Base-by-base conservation (phyloP, 2,329 filamentous ascomycete species). In the Tolypocladium tundrense region DNA sequence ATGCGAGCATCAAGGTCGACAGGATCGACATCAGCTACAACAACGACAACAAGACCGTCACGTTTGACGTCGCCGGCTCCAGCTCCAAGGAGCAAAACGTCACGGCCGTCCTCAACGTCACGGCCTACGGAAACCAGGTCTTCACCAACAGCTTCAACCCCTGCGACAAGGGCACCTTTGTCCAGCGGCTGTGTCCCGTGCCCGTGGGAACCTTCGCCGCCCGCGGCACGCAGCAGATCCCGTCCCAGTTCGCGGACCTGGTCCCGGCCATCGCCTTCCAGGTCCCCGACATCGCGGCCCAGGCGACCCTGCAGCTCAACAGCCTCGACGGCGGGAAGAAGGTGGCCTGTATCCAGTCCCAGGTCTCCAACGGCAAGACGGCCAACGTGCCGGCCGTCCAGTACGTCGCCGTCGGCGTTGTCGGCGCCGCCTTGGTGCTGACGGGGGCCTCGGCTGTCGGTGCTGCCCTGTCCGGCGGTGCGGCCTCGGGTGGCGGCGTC, bases 261-360 rank as follows among this genome's bases (percentile, higher is more conserved):
- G 93, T 99, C 45, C 94, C 94, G 1, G 76, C 84, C 2, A 96
- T 99, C 63, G 93, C 93, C 14, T 99, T 97, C 75, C 82, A 84
- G 60, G 79, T 99, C 39, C 94, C 94, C 54, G 92, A 99, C 70
- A 88, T 99, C 64, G 87, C 93, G 57, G 93, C 93, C 42, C 75
- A 87, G 66, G 94, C 92, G 40, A 94, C 86, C 51, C 77, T 99
- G 62, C 77, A 90, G 68, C 81, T 99, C 52, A 85, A 81, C 60
- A 75, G 83, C 5, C 73, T 83, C 43, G 83, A 87, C 39, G 77
- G 75, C 5, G 80, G 79, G 43, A 67, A 80, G 40, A 79, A 87
- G 48, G 81, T 96, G 10, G 92, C 91, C 27, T 99, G 94, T 72
- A 86, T 97, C 55, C 77, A 88, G 65, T 91, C 92, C 0, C 77